Conservation (phyloP, 805 yeast genomes). For the Cyberlindnera maclurae region DNA sequence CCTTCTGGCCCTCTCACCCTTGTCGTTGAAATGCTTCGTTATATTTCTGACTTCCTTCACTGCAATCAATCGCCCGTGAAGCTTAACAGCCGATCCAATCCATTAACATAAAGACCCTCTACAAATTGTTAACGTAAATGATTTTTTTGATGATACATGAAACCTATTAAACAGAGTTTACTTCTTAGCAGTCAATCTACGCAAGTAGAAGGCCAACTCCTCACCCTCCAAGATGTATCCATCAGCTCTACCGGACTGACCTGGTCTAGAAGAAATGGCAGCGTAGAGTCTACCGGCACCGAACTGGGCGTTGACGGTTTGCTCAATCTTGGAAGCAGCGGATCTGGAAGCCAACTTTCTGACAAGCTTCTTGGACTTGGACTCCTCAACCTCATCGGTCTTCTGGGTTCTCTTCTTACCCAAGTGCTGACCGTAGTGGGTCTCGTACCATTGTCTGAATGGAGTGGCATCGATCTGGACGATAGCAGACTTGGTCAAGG, state of each 20-base stretch:
- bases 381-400: slow-evolving; percentile 50
- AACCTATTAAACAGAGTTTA: slow-evolving; percentile 33
- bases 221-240: slow-evolving; percentile 99
- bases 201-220: slow-evolving; percentile 99
- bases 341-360: slow-evolving; percentile 94
- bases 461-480: slow-evolving; percentile 99
- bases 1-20: no score
- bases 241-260: slow-evolving; percentile 99
- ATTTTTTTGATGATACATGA: slow-evolving; percentile 22
- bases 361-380: slow-evolving; percentile 73
- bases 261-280: slow-evolving; percentile 98
- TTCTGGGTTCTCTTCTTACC: slow-evolving; percentile 71
- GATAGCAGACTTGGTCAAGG: slow-evolving; percentile 97
- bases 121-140: slow-evolving; percentile 18
- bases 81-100: no score
- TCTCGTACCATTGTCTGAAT: slow-evolving; percentile 98
- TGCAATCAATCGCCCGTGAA: no score
- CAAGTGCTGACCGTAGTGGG: slow-evolving; percentile 90
- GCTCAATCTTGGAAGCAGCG: slow-evolving; percentile 75
- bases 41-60: no score
- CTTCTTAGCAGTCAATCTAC: slow-evolving; percentile 99
- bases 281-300: slow-evolving; percentile 99
- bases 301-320: slow-evolving; percentile 92
- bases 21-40: no score
- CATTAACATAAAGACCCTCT: background rate